phyloP scores from a whole-genome alignment of 23 red algal genomes.

The Gracilariopsis chorda region DNA sequence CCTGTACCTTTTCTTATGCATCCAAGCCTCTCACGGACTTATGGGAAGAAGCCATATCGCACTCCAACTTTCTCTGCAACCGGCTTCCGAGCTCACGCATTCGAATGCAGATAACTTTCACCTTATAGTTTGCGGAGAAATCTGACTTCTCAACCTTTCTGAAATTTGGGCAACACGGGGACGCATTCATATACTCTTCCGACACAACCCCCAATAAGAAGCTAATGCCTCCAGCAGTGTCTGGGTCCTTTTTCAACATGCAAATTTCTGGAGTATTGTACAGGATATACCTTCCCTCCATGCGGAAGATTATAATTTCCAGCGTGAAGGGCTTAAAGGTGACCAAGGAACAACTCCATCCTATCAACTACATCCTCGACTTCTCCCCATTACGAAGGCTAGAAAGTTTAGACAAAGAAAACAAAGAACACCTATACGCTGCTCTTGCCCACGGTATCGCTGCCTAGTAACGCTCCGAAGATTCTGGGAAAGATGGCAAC shows the following conservation, averaged over 20 bases:
- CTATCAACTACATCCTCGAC: not conserved
- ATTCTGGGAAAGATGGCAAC: too few relatives aligned
- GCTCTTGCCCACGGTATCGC: too few relatives aligned
- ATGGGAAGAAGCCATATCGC: not conserved
- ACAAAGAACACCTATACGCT: too few relatives aligned
- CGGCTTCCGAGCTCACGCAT: not conserved
- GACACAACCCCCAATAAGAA: not conserved
- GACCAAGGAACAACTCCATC: not conserved
- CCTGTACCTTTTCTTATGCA: not conserved
- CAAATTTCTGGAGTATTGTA: not conserved
- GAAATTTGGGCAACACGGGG: not conserved
- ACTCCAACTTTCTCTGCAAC: not conserved
- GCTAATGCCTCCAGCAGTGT: not conserved
- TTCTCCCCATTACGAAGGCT: too few relatives aligned
- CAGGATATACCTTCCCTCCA: not conserved
- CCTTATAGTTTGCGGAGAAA: not conserved
- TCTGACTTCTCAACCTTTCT: not conserved
- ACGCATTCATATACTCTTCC: not conserved
- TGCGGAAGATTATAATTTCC: not conserved
- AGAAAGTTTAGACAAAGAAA: too few relatives aligned
- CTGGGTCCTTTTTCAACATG: not conserved
- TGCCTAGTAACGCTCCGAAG: too few relatives aligned
- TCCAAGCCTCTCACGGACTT: not conserved
- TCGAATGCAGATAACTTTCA: not conserved
- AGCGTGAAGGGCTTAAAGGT: not conserved